Base-by-base conservation (phyloP, 2,329 filamentous ascomycete species). In the Ophioceras dolichostomum region DNA sequence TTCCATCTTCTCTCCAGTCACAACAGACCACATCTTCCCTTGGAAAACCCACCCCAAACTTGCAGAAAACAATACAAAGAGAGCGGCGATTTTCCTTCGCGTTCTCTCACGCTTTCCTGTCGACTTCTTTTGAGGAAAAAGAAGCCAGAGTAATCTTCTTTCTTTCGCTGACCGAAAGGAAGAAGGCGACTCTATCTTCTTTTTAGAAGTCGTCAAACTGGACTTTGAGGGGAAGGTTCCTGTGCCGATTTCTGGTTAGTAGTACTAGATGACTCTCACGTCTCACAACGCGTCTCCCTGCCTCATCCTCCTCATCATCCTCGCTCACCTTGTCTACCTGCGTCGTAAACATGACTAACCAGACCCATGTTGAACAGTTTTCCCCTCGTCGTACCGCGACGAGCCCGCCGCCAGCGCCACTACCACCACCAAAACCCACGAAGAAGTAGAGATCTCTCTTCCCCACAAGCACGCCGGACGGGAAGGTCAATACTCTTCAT, bases 181-280 rank as follows among this genome's bases (percentile, higher is more conserved):
- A 58, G 60, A 57, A 62, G 59, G 61, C 51, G 51, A 60, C 58
- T 61, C 57, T 58, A 53, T 54, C 58, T 56, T 38, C 59, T 8
- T 53, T 45, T 50, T 53, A 68, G 78, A 83, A 79, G 79, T 82
- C 82, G 85, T 71, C 85, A 95, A 86, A 74, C 88, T 95, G 88
- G 88, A 95, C 85, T 95, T 94, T 91, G 88, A 94, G 83, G 87
- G 88, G 70, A 84, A 87, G 69, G 84, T 95, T 69, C 86, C 89
- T 75, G 91, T 96, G 70, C 89, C n/a, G n/a, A n/a, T n/a, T n/a
- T n/a, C n/a, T n/a, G n/a, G n/a, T n/a, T n/a, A n/a, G n/a, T n/a
- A n/a, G n/a, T n/a, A n/a, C n/a, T n/a, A n/a, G n/a, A n/a, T n/a
- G n/a, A n/a, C n/a, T n/a, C n/a, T n/a, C n/a, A n/a, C n/a, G n/a